Percentiles rank a stretch among this genome's conserved stretches.
These are phyloP conservation scores for Psidium friedrichsthalianum DNA, from an alignment of 345 rosid genomes.

Conservation along the genomic window DNA sequence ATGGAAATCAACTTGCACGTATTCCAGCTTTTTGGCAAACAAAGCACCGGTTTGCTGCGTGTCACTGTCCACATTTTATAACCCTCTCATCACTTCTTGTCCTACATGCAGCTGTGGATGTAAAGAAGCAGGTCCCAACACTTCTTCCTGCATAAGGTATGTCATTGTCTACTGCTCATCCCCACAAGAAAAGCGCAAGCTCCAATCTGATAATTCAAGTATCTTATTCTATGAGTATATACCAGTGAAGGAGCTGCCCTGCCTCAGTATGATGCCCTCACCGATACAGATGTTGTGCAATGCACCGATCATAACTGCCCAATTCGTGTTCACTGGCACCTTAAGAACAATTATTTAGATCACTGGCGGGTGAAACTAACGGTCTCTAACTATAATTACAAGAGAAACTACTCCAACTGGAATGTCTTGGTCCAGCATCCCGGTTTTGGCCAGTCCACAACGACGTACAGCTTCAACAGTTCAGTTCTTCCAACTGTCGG, in stretches of 20 bases:
- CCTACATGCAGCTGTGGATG: slow-evolving; percentile 56
- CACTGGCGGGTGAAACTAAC: slow-evolving; percentile 49
- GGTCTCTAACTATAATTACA: slow-evolving; percentile 34
- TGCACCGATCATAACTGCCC: slow-evolving; percentile 60
- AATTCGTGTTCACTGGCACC: slow-evolving; percentile 45
- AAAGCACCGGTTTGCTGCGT: slow-evolving; percentile 35
- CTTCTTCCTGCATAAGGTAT: slow-evolving; percentile 37
- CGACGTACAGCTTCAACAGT: slow-evolving; percentile 39
- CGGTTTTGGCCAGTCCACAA: slow-evolving; percentile 26
- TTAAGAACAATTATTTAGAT: slow-evolving; percentile 32
- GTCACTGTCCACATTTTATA: slow-evolving; percentile 54
- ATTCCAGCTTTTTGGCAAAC: slow-evolving; percentile 39
- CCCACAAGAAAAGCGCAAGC: background rate
- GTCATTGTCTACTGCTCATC: background rate
- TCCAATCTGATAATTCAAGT: background rate
- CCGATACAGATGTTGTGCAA: slow-evolving; percentile 19
- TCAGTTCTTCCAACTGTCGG: slow-evolving; percentile 31
- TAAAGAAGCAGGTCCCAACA: slow-evolving; percentile 20
- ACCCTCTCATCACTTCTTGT: slow-evolving; percentile 35
- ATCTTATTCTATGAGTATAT: background rate
- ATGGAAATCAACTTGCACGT: slow-evolving; percentile 56
- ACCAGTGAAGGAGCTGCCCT: slow-evolving; percentile 16
- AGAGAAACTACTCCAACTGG: slow-evolving; percentile 47
- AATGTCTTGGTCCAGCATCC: slow-evolving; percentile 50
- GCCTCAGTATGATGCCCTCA: background rate